Conservation (phyloP, 768 basidiomycete genomes). For the Basidioascus undulatus region DNA sequence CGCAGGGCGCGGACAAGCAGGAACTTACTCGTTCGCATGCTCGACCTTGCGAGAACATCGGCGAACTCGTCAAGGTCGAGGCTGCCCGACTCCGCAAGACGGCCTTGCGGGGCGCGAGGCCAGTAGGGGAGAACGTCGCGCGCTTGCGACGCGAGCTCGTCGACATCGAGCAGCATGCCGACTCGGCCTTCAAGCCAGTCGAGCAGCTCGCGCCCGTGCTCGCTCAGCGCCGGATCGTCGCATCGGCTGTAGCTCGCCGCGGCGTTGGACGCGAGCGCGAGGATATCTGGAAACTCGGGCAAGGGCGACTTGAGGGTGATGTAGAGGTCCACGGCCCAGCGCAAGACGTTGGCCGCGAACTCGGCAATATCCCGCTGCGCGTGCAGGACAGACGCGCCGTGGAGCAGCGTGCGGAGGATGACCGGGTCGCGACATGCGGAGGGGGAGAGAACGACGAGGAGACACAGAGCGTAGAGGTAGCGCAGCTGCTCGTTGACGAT, state of each 20-base stretch:
- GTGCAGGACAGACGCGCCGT: conserved; percentile 40
- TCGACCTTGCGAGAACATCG: conserved; percentile 30
- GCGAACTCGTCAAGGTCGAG: conserved; percentile 28
- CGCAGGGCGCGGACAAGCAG: conserved; percentile 42
- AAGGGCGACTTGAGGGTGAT: too few relatives aligned
- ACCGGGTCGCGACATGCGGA: conserved; percentile 31
- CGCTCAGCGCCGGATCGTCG: not conserved
- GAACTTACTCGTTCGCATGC: conserved; percentile 51
- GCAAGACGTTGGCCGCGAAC: conserved; percentile 48
- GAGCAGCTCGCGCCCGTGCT: conserved; percentile 23
- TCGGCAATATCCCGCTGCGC: conserved; percentile 40
- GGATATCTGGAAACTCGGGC: conserved; percentile 33
- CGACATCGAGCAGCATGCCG: conserved; percentile 21
- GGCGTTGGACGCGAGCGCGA: conserved; percentile 17
- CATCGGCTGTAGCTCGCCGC: not conserved
- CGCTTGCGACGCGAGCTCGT: conserved; percentile 23
- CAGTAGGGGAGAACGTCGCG: conserved; percentile 42
- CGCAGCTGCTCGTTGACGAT: conserved; percentile 68
- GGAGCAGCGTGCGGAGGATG: conserved; percentile 42
- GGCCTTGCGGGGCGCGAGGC: conserved; percentile 36
- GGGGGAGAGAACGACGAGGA: conserved; percentile 43
- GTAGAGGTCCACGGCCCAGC: conserved; percentile 45
- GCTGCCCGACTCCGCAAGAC: conserved; percentile 25
- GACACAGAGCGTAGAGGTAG: conserved; percentile 39
- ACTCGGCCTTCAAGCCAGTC: conserved; percentile 40